A percentile compares a stretch with the other conserved stretches of the same genome.
These are phyloP conservation scores for Schizopora paradoxa DNA, from an alignment of 1,284 basidiomycete genomes.

Conservation along the genomic window DNA sequence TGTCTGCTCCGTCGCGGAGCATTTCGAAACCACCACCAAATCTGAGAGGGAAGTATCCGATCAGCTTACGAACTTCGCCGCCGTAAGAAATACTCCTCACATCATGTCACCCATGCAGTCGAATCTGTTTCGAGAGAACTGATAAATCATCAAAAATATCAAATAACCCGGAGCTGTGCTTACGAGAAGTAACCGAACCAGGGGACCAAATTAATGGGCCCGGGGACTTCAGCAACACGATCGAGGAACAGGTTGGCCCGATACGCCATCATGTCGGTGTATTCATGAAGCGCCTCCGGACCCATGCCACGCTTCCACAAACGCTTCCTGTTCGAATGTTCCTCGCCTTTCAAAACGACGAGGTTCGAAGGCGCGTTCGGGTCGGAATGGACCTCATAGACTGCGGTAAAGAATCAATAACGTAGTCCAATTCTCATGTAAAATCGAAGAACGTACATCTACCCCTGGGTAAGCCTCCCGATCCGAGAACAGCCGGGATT, in stretches of 20 bases:
- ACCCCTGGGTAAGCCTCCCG: conserved; percentile 29
- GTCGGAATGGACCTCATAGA: conserved; percentile 13
- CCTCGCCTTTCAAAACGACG: conserved; percentile 24
- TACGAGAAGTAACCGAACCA: conserved; percentile 31
- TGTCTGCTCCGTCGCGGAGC: conserved; percentile 26
- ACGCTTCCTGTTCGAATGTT: conserved; percentile 34
- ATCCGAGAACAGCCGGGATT: conserved; percentile 27
- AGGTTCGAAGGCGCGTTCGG: conserved; percentile 8
- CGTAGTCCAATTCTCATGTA: not conserved
- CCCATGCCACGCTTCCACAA: conserved; percentile 40
- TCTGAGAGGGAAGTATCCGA: conserved; percentile 16
- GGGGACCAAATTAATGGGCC: conserved; percentile 29
- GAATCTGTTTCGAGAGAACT: conserved; percentile 31
- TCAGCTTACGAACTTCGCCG: not conserved
- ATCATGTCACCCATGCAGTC: conserved; percentile 37
- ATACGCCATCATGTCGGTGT: conserved; percentile 30
- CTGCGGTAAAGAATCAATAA: not conserved
- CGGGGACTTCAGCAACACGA: conserved; percentile 8
- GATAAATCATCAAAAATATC: conserved; percentile 31
- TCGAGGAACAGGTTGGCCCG: conserved; percentile 32
- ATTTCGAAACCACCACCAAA: conserved; percentile 29
- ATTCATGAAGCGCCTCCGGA: conserved; percentile 33
- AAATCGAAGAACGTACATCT: conserved; percentile 20
- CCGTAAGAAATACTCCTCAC: conserved; percentile 16
- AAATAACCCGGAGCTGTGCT: conserved; percentile 9